A percentile compares a stretch with the other conserved stretches of the same genome.
Conservation (phyloP, 2,329 filamentous ascomycete genomes). For the Pleoardoris graminearum region DNA sequence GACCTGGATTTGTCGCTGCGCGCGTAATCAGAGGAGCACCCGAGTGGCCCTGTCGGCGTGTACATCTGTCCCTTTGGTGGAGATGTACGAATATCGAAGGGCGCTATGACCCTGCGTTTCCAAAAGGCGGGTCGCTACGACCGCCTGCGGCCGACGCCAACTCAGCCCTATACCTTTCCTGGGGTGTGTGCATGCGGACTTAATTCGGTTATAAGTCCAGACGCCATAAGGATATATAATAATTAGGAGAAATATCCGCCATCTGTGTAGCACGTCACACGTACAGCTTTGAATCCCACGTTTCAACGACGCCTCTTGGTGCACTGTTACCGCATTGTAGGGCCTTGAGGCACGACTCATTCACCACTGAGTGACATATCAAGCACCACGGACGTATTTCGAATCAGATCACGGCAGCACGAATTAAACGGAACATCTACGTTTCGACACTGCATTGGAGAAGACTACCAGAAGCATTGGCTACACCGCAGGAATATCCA, state of each 20-base stretch:
- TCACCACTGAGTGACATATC: not conserved
- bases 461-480: too few species aligned
- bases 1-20: too few species aligned
- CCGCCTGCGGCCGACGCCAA: not conserved
- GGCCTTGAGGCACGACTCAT: too few species aligned
- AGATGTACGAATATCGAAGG: not conserved
- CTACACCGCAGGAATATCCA: not conserved
- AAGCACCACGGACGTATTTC: not conserved
- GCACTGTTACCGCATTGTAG: not conserved
- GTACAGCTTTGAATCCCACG: not conserved
- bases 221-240: not conserved
- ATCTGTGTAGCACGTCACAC: not conserved
- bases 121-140: not conserved
- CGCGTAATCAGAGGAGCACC: not conserved
- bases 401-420: not conserved
- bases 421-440: not conserved
- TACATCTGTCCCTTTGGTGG: not conserved
- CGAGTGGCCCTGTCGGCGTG: not conserved
- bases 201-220: conserved; percentile 1
- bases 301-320: conserved; percentile 3
- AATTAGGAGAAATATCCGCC: too few species aligned
- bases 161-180: not conserved
- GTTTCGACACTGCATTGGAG: too few species aligned
- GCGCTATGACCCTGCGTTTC: conserved; percentile 3
- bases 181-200: conserved; percentile 1